These are phyloP conservation scores for Ophiocordyceps camponoti-saundersi DNA, from an alignment of 2,329 filamentous ascomycete species.

Conservation along the genomic window DNA sequence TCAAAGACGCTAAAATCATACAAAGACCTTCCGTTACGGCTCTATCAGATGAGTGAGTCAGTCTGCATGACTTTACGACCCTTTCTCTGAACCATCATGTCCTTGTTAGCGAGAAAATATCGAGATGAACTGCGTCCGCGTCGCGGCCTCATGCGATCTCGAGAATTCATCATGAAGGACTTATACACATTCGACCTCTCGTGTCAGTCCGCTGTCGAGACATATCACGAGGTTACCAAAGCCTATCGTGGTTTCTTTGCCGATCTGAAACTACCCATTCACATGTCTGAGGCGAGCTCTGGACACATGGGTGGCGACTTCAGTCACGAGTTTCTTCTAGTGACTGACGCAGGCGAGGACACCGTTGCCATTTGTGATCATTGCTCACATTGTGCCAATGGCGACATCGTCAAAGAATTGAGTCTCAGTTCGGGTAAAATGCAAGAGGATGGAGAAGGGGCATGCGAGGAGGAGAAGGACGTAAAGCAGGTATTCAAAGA, in stretches of 20 bases:
- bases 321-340: constrained; percentile 89
- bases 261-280: constrained; percentile 66
- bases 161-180: constrained; percentile 97
- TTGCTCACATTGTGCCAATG: constrained; percentile 70
- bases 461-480: too few relatives aligned
- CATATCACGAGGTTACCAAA: constrained; percentile 57
- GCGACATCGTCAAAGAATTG: constrained; percentile 49
- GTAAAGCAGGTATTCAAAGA: too few relatives aligned
- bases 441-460: neutral
- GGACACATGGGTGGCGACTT: constrained; percentile 90
- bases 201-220: constrained; percentile 50
- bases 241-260: constrained; percentile 67
- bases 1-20: constrained; percentile 60
- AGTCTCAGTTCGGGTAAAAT: constrained; percentile 8
- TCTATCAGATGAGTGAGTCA: constrained; percentile 72
- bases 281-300: constrained; percentile 79
- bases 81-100: constrained; percentile 5
- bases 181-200: constrained; percentile 84
- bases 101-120: constrained; percentile 61
- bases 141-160: constrained; percentile 70
- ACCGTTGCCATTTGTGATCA: constrained; percentile 56
- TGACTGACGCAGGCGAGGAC: constrained; percentile 69
- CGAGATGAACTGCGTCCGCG: constrained; percentile 81
- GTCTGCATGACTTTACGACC: neutral
- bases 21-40: constrained; percentile 65